Conservation (phyloP, 441 rosid genomes). For the Populus hybrid region DNA sequence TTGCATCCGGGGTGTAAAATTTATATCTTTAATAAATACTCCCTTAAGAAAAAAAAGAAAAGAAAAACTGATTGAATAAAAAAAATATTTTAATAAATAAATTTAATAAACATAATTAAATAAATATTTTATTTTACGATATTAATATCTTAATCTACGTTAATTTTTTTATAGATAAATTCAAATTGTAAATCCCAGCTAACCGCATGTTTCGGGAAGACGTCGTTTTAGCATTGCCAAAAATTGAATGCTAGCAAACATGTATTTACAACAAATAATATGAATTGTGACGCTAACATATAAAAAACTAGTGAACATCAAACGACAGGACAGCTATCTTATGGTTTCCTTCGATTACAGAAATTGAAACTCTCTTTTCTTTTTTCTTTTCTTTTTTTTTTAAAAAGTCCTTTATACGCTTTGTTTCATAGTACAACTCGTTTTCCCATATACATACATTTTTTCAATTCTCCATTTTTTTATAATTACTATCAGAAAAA, state of each 20-base stretch:
- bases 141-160: no score
- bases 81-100: no score
- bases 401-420: constrained; percentile 1
- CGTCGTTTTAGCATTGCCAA: neutral
- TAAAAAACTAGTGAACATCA: neutral
- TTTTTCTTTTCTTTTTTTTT: constrained; percentile 3
- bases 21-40: no score
- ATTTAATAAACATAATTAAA: no score
- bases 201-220: neutral
- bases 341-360: neutral
- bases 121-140: no score
- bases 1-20: no score
- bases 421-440: constrained; percentile 38
- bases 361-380: constrained; percentile 11
- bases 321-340: neutral
- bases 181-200: neutral
- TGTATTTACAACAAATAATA: neutral
- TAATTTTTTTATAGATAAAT: accelerated
- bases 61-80: no score
- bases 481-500: constrained; percentile 20
- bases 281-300: no score
- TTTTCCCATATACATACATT: constrained; percentile 23
- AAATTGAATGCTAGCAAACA: neutral
- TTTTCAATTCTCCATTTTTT: neutral
- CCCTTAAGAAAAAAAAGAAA: no score